A percentile compares a stretch with the other conserved stretches of the same genome.
These are phyloP conservation scores for Chaetomiaceae sp. DNA, from an alignment of 2,329 filamentous ascomycete genomes.

Conservation along the genomic window DNA sequence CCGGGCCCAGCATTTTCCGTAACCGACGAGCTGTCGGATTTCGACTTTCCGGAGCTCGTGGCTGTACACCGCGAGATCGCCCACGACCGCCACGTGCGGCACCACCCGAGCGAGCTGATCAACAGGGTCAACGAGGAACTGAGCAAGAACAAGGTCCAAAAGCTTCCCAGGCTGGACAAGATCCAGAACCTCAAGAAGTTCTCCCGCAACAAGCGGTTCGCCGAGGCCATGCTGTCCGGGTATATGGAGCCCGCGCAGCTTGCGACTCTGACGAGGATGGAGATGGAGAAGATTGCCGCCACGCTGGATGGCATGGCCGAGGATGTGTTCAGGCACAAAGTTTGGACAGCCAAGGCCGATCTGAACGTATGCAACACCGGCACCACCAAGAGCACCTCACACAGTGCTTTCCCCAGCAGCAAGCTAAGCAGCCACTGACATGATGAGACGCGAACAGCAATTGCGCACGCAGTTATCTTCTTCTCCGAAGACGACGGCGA, in stretches of 20 bases:
- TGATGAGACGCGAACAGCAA: slow-evolving; percentile 2
- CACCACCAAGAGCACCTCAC: background rate
- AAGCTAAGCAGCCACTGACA: slow-evolving; percentile 7
- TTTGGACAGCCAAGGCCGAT: slow-evolving; percentile 16
- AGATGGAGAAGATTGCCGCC: slow-evolving; percentile 14
- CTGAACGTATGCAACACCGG: slow-evolving; percentile 21
- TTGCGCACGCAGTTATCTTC: background rate
- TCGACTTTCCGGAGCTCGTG: background rate
- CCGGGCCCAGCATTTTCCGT: background rate
- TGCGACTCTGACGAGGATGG: slow-evolving; percentile 9
- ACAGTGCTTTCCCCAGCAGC: background rate
- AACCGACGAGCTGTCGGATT: background rate
- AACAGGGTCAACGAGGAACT: slow-evolving; percentile 1
- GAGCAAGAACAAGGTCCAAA: background rate
- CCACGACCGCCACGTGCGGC: slow-evolving; percentile 8
- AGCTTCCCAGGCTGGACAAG: slow-evolving; percentile 20
- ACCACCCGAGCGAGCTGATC: slow-evolving; percentile 12
- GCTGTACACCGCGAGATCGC: slow-evolving; percentile 1
- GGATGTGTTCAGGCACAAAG: slow-evolving; percentile 14
- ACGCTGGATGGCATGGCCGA: slow-evolving; percentile 12
- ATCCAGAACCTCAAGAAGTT: slow-evolving; percentile 12
- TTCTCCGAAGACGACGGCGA: background rate
- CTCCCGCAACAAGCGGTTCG: slow-evolving; percentile 16
- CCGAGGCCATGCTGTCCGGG: slow-evolving; percentile 23
- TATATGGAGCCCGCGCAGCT: slow-evolving; percentile 16